Percentiles rank a stretch among this genome's conserved stretches.
phyloP scores from a whole-genome alignment of 768 basidiomycete species.

The Rhodocollybia butyracea region DNA sequence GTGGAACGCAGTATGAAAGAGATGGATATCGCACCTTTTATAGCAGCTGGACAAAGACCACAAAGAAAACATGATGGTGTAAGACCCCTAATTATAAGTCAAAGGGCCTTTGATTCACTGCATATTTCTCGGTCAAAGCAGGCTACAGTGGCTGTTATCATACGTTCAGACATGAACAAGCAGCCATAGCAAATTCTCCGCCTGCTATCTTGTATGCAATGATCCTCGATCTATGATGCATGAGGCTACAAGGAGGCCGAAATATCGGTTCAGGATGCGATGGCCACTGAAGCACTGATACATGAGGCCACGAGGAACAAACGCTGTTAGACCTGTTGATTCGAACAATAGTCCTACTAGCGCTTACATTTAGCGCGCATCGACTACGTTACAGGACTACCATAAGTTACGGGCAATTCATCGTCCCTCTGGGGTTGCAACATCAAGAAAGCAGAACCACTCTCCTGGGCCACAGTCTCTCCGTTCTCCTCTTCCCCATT shows the following conservation, averaged over 20 bases:
- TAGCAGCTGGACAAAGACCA: neutral
- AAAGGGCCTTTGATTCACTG: neutral
- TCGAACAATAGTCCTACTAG: neutral
- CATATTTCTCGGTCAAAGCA: neutral
- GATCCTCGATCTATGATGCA: too few relatives aligned
- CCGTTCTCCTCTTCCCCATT: slow-evolving; percentile 5
- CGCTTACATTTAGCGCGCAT: neutral
- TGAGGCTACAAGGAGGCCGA: neutral
- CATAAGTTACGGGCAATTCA: too few relatives aligned
- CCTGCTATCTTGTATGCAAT: too few relatives aligned
- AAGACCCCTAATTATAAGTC: neutral
- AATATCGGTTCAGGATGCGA: neutral
- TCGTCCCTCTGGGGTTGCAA: too few relatives aligned
- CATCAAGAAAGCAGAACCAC: too few relatives aligned
- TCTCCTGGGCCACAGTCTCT: neutral
- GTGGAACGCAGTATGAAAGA: neutral
- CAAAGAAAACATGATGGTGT: neutral
- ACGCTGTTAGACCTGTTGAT: neutral
- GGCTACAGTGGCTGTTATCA: too few relatives aligned
- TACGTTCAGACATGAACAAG: neutral
- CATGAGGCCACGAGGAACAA: neutral
- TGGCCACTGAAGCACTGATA: too few relatives aligned
- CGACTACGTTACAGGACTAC: too few relatives aligned
- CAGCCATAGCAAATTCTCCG: too few relatives aligned
- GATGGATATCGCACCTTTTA: neutral